Conservation (phyloP, 2,329 filamentous ascomycete genomes). For the Trichoderma semiorbis region DNA sequence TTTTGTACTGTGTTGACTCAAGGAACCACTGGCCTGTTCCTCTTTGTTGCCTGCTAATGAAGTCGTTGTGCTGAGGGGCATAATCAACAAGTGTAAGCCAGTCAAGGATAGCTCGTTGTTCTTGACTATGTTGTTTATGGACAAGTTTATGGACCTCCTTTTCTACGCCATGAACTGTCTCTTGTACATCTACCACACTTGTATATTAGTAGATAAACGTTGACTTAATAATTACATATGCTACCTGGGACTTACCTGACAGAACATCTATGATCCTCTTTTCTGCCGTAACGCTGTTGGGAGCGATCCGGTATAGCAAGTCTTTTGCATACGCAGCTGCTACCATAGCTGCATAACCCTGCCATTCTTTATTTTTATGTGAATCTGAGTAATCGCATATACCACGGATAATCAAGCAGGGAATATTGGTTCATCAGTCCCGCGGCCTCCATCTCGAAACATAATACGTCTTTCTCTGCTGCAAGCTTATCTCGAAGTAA, state of each 20-base stretch:
- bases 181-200: background rate
- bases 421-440: background rate
- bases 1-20: background rate
- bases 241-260: background rate
- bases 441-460: background rate
- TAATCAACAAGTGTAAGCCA: background rate
- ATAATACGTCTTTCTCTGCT: background rate
- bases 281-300: background rate
- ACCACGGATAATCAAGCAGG: background rate
- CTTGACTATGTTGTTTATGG: background rate
- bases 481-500: background rate
- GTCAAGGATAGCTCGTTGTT: background rate
- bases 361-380: background rate
- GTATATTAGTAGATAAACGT: background rate
- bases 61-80: background rate
- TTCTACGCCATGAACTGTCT: background rate
- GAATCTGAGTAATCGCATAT: background rate
- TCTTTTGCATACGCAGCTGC: background rate
- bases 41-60: background rate
- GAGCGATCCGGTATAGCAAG: background rate
- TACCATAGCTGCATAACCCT: background rate
- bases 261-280: background rate
- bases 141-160: background rate
- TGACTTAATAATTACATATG: accelerated
- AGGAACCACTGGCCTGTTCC: conserved; percentile 4